Evolutionary conservation across 768 basidiomycete species (phyloP), one percentile per base, ranked within the genome.

Genomic region (Pisolithus orientalis): DNA sequence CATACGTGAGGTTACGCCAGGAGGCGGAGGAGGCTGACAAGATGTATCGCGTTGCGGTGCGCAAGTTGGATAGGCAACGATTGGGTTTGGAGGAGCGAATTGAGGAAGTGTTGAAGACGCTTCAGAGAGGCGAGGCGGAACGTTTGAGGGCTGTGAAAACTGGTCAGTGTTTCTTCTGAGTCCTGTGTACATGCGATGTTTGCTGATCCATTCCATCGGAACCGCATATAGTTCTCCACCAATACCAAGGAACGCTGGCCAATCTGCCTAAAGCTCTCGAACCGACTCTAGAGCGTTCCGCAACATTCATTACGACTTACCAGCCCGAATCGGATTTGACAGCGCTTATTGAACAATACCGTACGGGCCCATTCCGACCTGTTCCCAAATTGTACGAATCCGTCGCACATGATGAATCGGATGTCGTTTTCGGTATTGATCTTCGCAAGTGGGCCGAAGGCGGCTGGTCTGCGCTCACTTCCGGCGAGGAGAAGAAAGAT

Each of bases 321-420:
- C 85, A 93, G 55, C 93, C 94, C 3, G 93, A 96, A 56, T 83
- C 83, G 1, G 94, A 94, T 71, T 69, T 94, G 49, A 83, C 73
- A 11, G 91, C 89, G 9, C 79, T 95, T 47, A 93, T 96, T 55
- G 94, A 96, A 66, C 85, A 90, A 10, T 91, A 93, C 65, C 82
- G 94, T 50, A 95, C 93, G 1, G 94, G 94, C 1, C 88, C 94
- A 0, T 98, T 96, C 83, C 77, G 87, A 39, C 94, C 94, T 0
- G 75, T 73, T 37, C 80, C 94, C 0, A 90, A 91, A 50, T 73
- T 94, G 9, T 97, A 92, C 68, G 91, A 95, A 63, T 86, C 85
- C 4, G 79, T 93, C 31, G 74, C 86, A 8, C 90, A 90, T 57
- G 85, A 88, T 44, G 87, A 88, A 59, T 80, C 82, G 0, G 93